A percentile compares a stretch with the other conserved stretches of the same genome.
Conservation (phyloP, 768 basidiomycete species). For the Leccinum boreale region DNA sequence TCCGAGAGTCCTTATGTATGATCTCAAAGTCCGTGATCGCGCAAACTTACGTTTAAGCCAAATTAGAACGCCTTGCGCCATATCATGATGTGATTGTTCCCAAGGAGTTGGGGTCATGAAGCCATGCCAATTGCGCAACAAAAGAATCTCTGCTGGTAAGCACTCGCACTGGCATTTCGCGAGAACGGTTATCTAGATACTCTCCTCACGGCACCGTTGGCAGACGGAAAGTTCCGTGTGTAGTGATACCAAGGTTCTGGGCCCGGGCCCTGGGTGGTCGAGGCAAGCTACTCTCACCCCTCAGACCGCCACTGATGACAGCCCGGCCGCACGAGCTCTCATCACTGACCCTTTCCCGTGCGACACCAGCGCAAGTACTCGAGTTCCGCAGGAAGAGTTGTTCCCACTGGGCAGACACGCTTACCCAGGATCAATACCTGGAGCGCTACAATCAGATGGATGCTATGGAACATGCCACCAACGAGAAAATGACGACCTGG, state of each 20-base stretch:
- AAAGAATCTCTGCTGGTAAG: background rate
- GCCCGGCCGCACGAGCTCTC: slow-evolving; percentile 25
- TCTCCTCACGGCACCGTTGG: background rate
- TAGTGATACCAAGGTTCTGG: background rate
- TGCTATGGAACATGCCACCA: slow-evolving; percentile 39
- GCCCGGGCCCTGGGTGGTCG: too few species aligned
- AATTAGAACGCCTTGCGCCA: background rate
- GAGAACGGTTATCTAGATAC: background rate
- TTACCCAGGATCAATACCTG: slow-evolving; percentile 41
- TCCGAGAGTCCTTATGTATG: background rate
- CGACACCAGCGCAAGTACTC: slow-evolving; percentile 43
- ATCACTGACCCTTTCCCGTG: slow-evolving; percentile 29
- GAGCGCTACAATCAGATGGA: slow-evolving; percentile 40
- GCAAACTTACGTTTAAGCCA: background rate
- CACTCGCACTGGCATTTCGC: too few species aligned
- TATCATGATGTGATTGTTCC: background rate
- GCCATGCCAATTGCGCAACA: background rate
- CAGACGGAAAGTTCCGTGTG: background rate
- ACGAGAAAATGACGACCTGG: slow-evolving; percentile 42
- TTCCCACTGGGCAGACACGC: slow-evolving; percentile 41
- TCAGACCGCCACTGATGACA: slow-evolving; percentile 3
- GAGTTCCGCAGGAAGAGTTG: slow-evolving; percentile 39
- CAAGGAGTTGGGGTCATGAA: background rate
- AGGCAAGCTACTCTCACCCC: background rate
- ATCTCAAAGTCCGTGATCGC: background rate